Evolutionary conservation across 306 rosid species (phyloP), one percentile per base, ranked within the genome.

Genomic region (Parietaria judaica): DNA sequence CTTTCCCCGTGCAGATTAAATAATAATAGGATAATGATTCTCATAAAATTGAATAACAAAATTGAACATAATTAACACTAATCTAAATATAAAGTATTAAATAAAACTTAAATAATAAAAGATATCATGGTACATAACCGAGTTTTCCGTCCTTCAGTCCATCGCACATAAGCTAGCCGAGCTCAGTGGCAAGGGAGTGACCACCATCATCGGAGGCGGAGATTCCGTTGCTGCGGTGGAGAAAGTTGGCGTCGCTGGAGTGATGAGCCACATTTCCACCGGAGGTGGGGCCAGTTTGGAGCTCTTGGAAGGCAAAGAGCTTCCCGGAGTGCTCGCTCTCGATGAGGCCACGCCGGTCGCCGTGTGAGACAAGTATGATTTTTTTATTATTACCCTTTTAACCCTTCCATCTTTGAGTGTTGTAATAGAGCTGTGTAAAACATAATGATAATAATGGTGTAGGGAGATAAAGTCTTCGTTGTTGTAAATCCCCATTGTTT

Each of bases 221-320:
- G 99, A 94, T 52, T 94, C 99, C 13, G 99, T 94, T 54, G 97
- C 99, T 0, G 99, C 99, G 0, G 99, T 94, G 69, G 99, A 94
- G 89, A 94, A 94, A 75, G 97, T 94, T 12, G 99, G 99, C 79
- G 95, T 94, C 35, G 99, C 99, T 3, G 55, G 8, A 35, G 86
- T 86, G 76, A 94, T 94, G 99, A 94, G 99, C 82, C 99, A 94
- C 89, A 94, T 94, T 46, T 94, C 99, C 37, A 94, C 99, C 0
- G 99, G 99, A 34, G 99, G 99, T 64, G 99, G 99, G 78, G 99
- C 99, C 39, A 94, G 99, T 75, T 83, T 94, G 84, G 99, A 94
- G 84, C 54, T 94, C 72, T 73, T 94, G 90, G 99, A 94, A 83
- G 99, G 99, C 79, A 94, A 94, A 79, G 77, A 82, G 73, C 99